Percentiles rank a stretch among this genome's conserved stretches.
These are phyloP conservation scores for Salvia miltiorrhiza DNA, from an alignment of 257 asterid genomes.

Conservation along the genomic window DNA sequence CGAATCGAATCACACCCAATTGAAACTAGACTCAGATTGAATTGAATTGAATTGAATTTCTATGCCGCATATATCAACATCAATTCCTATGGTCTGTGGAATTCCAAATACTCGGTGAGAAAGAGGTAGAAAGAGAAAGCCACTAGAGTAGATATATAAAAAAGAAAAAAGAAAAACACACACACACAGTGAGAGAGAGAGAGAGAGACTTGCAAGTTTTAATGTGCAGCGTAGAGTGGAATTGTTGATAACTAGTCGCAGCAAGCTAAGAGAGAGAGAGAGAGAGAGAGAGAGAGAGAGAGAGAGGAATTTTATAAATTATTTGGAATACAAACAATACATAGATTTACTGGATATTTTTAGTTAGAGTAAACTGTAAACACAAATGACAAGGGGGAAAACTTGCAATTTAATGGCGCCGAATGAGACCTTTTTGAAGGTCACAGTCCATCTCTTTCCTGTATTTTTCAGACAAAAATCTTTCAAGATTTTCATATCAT, in stretches of 20 bases:
- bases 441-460: slow-evolving; percentile 18
- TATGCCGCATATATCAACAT: slow-evolving; percentile 17
- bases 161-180: background rate
- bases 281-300: background rate
- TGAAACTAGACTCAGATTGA: slow-evolving; percentile 9
- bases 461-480: background rate
- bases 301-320: background rate
- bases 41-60: slow-evolving; percentile 20
- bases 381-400: slow-evolving; percentile 10
- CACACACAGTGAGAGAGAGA: slow-evolving; percentile 16
- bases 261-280: slow-evolving; percentile 15
- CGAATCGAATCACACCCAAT: slow-evolving; percentile 25
- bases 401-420: slow-evolving; percentile 23
- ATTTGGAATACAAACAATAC: background rate
- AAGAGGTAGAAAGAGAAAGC: slow-evolving; percentile 23
- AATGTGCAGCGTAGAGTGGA: slow-evolving; percentile 39
- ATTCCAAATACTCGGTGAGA: slow-evolving; percentile 9
- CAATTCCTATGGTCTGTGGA: slow-evolving; percentile 13
- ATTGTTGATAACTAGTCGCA: slow-evolving; percentile 35
- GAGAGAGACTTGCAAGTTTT: slow-evolving; percentile 35
- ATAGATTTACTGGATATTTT: slow-evolving; percentile 7
- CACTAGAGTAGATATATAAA: slow-evolving; percentile 5
- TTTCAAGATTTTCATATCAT: slow-evolving; percentile 4
- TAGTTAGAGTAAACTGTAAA: slow-evolving; percentile 5
- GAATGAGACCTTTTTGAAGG: slow-evolving; percentile 29